Evolutionary conservation across 805 yeast species (phyloP), one percentile per base, ranked within the genome.

Genomic region (Naumovozyma baii): DNA sequence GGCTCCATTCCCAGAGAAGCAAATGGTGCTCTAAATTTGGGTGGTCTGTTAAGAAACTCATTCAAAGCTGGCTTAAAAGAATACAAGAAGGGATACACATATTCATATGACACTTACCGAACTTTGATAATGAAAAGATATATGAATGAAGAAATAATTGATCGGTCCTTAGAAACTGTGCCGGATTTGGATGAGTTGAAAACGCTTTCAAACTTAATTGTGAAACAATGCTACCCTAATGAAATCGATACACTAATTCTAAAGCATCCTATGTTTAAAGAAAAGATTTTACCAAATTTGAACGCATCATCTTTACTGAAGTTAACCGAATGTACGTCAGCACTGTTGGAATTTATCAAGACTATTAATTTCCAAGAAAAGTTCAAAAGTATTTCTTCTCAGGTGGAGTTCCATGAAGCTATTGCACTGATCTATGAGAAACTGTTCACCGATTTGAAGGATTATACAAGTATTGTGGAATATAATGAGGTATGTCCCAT

Each of bases 61-160:
- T 44, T 47, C 7, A 41, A 40, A 10, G 50, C 53, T 7, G 60
- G 55, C 1, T 34, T 55, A 5, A 57, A 51, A 22, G 56, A 57
- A 28, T 57, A 45, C 34, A 49, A 50, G 39, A 50, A 52, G 22
- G 62, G 59, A 8, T 57, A 51, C 32, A 50, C 53, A 36, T 60
- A 59, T 37, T 63, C 57, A 46, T 59, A 48, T 37, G 61, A 56
- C 28, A 59, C 64, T 9, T 60, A 55, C 39, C 48, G 50, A 25
- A 48, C 50, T 35, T 45, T 59, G 32, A 48, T 58, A n/a, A 20
- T 25, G 8, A 19, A 45, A 10, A 43, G 44, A 25, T 43, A 45
- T 31, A 42, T 54, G 15, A 52, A 51, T 33, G 15, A 41, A 17
- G 42, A 44, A 13, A 48, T 56, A 2, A 44, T 59, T 18, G 31